These are phyloP conservation scores for Chlorella sp. DNA, from an alignment of 139 green algal genomes.

Conservation along the genomic window DNA sequence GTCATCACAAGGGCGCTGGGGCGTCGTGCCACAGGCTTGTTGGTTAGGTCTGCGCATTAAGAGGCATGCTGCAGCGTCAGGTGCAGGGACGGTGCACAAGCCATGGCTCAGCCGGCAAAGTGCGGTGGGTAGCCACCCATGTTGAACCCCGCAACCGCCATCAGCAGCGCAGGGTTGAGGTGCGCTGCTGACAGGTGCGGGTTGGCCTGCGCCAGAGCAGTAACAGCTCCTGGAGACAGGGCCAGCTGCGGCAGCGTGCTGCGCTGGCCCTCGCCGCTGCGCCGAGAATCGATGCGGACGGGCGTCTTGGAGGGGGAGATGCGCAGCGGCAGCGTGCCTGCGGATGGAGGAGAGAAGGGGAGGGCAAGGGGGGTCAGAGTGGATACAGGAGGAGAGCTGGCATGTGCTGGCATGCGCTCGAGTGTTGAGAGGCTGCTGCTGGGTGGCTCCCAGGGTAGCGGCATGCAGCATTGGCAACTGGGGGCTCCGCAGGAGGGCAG, in stretches of 20 bases:
- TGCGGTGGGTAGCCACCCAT: too few relatives aligned
- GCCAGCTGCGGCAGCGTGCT: background rate
- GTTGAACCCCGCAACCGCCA: constrained; percentile 22
- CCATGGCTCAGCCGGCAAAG: too few relatives aligned
- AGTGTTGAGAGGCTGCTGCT: too few relatives aligned
- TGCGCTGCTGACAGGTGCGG: background rate
- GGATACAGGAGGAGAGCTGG: background rate
- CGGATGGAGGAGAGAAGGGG: too few relatives aligned
- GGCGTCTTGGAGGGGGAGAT: constrained; percentile 92
- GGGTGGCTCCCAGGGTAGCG: background rate
- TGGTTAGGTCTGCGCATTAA: too few relatives aligned
- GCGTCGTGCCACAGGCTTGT: too few relatives aligned
- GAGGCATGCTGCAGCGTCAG: too few relatives aligned
- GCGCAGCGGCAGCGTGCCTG: constrained; percentile 80
- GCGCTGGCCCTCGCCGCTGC: background rate
- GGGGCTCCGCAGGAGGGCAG: background rate
- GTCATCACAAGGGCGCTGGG: too few relatives aligned
- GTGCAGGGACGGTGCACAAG: too few relatives aligned
- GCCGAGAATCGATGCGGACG: constrained; percentile 57
- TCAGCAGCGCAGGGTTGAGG: constrained; percentile 18
- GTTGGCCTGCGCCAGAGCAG: background rate
- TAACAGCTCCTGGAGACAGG: background rate
- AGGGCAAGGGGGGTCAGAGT: too few relatives aligned
- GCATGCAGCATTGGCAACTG: too few relatives aligned
- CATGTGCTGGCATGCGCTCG: background rate